Evolutionary conservation across 1,139 yeast genomes (phyloP).

Genomic region (Yamadazyma oceani): DNA sequence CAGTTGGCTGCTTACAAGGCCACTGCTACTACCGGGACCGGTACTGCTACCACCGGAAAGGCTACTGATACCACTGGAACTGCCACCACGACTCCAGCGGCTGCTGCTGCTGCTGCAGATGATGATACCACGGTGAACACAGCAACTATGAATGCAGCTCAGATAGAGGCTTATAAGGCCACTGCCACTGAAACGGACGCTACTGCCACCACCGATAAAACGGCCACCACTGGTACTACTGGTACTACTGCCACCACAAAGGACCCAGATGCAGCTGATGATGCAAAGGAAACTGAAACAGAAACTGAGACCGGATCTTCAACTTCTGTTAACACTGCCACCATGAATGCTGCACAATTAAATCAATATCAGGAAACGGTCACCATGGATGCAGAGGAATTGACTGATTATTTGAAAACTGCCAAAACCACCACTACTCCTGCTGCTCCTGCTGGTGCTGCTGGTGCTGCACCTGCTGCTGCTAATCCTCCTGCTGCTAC

Average conservation of each 20-base stretch:
- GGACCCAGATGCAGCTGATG: too few species aligned
- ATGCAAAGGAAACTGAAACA: too few species aligned
- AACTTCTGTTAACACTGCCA: slow-evolving; percentile 10
- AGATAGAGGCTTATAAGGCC: slow-evolving; percentile 9
- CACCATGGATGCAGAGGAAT: slow-evolving; percentile 14
- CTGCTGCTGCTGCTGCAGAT: slow-evolving; percentile 11
- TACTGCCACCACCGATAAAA: too few species aligned
- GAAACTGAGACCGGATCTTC: too few species aligned
- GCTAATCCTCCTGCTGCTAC: slow-evolving; percentile 11
- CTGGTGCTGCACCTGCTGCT: slow-evolving; percentile 10
- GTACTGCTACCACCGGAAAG: slow-evolving; percentile 14
- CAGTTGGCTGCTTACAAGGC: slow-evolving; percentile 11
- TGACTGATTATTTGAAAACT: slow-evolving; percentile 11
- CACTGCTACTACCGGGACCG: slow-evolving; percentile 14
- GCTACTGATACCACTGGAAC: slow-evolving; percentile 9
- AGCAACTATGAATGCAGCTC: slow-evolving; percentile 10
- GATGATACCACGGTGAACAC: slow-evolving; percentile 11
- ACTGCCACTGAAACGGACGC: slow-evolving; percentile 8
- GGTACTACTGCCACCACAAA: too few species aligned
- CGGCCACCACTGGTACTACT: too few species aligned
- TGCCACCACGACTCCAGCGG: slow-evolving; percentile 13
- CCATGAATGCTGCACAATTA: slow-evolving; percentile 15
- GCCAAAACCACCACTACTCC: slow-evolving; percentile 14
- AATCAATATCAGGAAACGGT: slow-evolving; percentile 12
- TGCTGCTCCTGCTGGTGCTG: slow-evolving; percentile 8